phyloP scores from a whole-genome alignment of 495 filamentous ascomycete species.

The Penicillium crystallinum region DNA sequence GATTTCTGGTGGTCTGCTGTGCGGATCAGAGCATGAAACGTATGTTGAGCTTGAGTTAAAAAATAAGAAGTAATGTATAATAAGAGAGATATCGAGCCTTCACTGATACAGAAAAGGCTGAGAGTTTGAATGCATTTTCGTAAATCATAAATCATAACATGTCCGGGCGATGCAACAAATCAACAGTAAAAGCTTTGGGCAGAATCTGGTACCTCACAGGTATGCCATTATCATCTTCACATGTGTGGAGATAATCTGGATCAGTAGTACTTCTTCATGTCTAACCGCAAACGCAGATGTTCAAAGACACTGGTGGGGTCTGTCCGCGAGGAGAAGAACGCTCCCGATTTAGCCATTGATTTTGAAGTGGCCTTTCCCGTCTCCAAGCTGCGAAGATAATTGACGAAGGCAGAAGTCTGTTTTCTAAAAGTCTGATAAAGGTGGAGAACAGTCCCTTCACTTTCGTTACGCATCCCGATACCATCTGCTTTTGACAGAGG shows the following conservation, averaged over 20 bases:
- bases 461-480: slow-evolving; percentile 29
- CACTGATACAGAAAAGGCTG: too few species aligned
- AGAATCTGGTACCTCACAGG: too few species aligned
- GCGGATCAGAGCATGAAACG: neutral
- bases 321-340: slow-evolving; percentile 23
- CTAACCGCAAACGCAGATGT: slow-evolving; percentile 42
- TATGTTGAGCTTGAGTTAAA: neutral
- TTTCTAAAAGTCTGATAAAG: slow-evolving; percentile 61
- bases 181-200: too few species aligned
- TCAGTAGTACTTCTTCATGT: slow-evolving; percentile 48
- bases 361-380: slow-evolving; percentile 44
- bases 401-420: slow-evolving; percentile 60
- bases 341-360: slow-evolving; percentile 22
- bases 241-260: neutral
- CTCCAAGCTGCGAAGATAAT: slow-evolving; percentile 37
- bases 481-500: slow-evolving; percentile 43
- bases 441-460: slow-evolving; percentile 40
- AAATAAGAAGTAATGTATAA: neutral
- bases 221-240: too few species aligned
- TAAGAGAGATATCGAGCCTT: too few species aligned
- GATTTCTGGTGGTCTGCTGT: neutral
- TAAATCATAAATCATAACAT: too few species aligned
- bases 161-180: too few species aligned
- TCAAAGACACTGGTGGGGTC: slow-evolving; percentile 44
- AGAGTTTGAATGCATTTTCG: too few species aligned